A percentile compares a stretch with the other conserved stretches of the same genome.
These are phyloP conservation scores for Metschnikowia bowlesiae DNA, from an alignment of 805 yeast species.

Conservation along the genomic window DNA sequence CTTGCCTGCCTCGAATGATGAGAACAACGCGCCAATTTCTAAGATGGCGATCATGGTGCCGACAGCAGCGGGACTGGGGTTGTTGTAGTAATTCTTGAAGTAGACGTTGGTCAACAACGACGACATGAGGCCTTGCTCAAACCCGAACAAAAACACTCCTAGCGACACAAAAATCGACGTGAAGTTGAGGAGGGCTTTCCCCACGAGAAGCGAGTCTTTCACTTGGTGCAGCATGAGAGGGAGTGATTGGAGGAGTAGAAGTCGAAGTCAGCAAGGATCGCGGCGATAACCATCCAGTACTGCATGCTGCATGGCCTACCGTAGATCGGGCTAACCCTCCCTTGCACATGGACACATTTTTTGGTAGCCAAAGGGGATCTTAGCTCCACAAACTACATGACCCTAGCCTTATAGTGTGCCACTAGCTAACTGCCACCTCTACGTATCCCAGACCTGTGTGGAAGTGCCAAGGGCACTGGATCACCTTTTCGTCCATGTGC, in stretches of 20 bases:
- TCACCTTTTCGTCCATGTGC: too few relatives aligned
- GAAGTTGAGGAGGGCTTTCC: slow-evolving; percentile 37
- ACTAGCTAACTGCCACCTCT: too few relatives aligned
- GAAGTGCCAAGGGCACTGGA: too few relatives aligned
- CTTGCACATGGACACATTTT: too few relatives aligned
- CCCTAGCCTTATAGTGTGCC: too few relatives aligned
- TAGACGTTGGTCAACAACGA: slow-evolving; percentile 41
- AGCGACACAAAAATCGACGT: slow-evolving; percentile 42
- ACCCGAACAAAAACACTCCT: slow-evolving; percentile 69
- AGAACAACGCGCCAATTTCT: slow-evolving; percentile 81
- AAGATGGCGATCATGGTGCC: slow-evolving; percentile 87
- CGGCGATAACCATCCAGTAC: neutral
- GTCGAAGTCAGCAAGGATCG: neutral
- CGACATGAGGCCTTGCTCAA: slow-evolving; percentile 47
- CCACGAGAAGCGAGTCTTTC: slow-evolving; percentile 38
- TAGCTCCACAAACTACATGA: too few relatives aligned
- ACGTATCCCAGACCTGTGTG: too few relatives aligned
- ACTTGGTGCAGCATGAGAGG: slow-evolving; percentile 14
- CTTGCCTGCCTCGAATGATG: slow-evolving; percentile 74
- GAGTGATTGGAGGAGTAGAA: neutral
- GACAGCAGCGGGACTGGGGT: slow-evolving; percentile 61
- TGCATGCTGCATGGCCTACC: neutral
- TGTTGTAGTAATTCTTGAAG: slow-evolving; percentile 52
- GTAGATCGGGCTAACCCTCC: neutral
- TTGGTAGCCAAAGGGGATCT: too few relatives aligned